Conservation (phyloP, 73 alveolate genomes). For the Breviolum minutum region DNA sequence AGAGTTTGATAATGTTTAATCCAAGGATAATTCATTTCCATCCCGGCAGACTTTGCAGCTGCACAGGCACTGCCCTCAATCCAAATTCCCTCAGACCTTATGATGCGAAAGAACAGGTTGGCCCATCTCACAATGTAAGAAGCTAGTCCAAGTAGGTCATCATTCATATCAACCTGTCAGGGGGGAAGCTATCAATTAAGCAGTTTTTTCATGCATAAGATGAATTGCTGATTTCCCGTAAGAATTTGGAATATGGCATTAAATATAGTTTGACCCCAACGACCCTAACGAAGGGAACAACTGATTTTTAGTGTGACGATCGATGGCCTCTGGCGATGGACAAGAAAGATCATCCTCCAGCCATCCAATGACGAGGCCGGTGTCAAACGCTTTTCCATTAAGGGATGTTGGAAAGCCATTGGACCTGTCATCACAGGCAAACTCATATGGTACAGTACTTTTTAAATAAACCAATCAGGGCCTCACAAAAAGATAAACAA, state of each 20-base stretch:
- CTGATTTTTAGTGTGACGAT: background rate
- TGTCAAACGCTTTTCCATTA: background rate
- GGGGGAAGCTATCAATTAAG: background rate
- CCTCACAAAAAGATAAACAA: too few relatives aligned
- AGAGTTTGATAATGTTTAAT: too few relatives aligned
- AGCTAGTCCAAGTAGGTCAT: background rate
- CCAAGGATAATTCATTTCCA: background rate
- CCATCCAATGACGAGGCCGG: slow-evolving; percentile 23
- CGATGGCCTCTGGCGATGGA: background rate
- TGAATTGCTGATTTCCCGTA: too few relatives aligned
- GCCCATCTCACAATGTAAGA: background rate
- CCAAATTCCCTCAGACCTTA: slow-evolving; percentile 3
- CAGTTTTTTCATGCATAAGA: too few relatives aligned
- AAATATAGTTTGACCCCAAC: background rate
- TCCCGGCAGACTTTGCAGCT: background rate
- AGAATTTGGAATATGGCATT: too few relatives aligned
- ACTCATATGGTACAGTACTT: background rate
- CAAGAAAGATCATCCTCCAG: slow-evolving; percentile 2
- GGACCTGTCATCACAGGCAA: background rate
- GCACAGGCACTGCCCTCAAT: background rate
- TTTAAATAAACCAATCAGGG: background rate
- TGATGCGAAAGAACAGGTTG: background rate
- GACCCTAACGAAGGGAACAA: background rate
- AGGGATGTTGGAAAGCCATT: background rate
- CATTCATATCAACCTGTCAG: background rate